These are phyloP conservation scores for Tuber melanosporum DNA, from an alignment of 495 filamentous ascomycete species.

Conservation along the genomic window DNA sequence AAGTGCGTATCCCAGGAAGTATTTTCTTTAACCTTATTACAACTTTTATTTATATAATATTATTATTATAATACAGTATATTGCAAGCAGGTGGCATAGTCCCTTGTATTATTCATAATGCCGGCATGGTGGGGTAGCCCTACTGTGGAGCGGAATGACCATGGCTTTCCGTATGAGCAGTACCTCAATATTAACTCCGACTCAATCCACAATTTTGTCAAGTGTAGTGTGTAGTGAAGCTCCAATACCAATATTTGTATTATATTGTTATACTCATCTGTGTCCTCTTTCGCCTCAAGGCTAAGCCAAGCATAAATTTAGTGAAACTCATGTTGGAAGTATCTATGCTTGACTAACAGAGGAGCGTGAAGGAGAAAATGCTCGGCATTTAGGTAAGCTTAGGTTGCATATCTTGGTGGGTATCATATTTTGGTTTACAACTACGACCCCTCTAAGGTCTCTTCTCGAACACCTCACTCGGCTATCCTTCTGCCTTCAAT, in stretches of 20 bases:
- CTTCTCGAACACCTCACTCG: not conserved
- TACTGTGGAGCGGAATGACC: not conserved
- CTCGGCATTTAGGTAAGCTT: not conserved
- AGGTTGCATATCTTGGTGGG: not conserved
- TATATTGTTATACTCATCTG: not conserved
- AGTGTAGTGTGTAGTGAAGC: not conserved
- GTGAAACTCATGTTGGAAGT: not conserved
- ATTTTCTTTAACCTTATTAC: not conserved
- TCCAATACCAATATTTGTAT: not conserved
- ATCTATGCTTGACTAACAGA: not conserved
- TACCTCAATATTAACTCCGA: not conserved
- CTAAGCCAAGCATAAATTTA: not conserved
- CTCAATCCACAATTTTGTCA: not conserved
- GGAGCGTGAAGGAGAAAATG: not conserved
- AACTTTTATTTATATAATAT: not conserved
- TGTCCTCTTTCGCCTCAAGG: not conserved
- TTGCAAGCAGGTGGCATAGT: not conserved
- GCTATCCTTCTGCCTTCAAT: not conserved
- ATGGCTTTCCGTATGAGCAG: not conserved
- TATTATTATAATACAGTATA: not conserved
- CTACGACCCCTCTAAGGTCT: not conserved
- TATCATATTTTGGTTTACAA: not conserved
- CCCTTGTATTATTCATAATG: not conserved
- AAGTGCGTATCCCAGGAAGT: not conserved
- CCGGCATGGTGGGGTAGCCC: not conserved